Base-by-base conservation (phyloP, 495 filamentous ascomycete species). In the Beverwykella pulmonaria region DNA sequence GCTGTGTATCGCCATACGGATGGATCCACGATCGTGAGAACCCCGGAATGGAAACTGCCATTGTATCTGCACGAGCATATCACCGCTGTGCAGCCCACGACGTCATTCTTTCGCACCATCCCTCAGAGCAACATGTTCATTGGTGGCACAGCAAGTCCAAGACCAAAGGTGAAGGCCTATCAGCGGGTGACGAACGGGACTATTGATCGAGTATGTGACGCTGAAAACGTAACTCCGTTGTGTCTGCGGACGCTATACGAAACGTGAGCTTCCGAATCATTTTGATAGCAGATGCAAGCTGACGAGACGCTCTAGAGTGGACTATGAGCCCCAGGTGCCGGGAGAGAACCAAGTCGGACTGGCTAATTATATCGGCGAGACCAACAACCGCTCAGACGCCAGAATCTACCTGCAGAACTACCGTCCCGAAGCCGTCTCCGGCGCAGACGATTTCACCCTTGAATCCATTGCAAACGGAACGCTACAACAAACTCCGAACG, bases 1-100 rank as follows among this genome's bases (percentile, higher is more conserved):
- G 75, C 71, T 9, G 58, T 74, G 20, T 81, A 72, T 58, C 53
- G 75, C 53, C 69, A 79, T 44, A 53, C 68, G 0, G 76, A 78
- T 63, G 77, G 80, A n/a, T 64, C 71, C 20, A 41, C 66, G 53
- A 58, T 76, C 32, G 55, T 76, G 36, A 73, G 75, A 22, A 76
- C 75, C 49, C 69, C 77, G 47, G 71, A 78, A 39, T 86, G 82
- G 74, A 82, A 79, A 49, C 73, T 84, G 12, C 83, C 84, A 19
- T 68, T 72, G 61, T 75, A 82, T 65, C 79, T 77, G 5, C 82
- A 82, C 58, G 75, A 75, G 26, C 83, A 86, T 66, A 80, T 90
- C 59, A 81, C 83, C 47, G 79, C 83, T 6, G 81, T 88, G 30
- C 86, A 88, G 73, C 86, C 86, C n/a, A 88, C 85, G 9, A 89